Conservation (phyloP, 2,329 filamentous ascomycete genomes). For the Graphiopsis chlorocephala region DNA sequence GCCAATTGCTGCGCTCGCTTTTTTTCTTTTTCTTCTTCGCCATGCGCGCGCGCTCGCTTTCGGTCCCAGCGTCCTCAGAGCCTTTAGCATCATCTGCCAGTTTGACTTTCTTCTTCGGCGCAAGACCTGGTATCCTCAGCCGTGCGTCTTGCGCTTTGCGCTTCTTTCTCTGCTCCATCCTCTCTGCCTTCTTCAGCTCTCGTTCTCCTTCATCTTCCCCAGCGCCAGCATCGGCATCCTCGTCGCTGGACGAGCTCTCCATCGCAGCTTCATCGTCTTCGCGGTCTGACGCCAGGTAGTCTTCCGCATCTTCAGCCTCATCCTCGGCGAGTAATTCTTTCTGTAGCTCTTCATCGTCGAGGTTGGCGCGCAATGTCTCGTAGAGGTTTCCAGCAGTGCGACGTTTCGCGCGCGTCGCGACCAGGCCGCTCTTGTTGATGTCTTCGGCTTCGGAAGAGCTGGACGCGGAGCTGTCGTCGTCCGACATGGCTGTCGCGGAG, state of each 20-base stretch:
- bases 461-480: conserved; percentile 11
- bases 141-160: conserved; percentile 76
- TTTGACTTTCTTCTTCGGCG: conserved; percentile 65
- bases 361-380: conserved; percentile 68
- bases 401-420: conserved; percentile 70
- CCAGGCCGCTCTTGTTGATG: conserved; percentile 51
- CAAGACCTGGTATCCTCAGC: conserved; percentile 49
- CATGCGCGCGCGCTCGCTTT: background rate
- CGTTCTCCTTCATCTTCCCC: conserved; percentile 84
- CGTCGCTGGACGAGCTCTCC: conserved; percentile 80
- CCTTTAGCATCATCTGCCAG: conserved; percentile 38
- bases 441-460: conserved; percentile 24
- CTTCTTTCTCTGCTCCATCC: conserved; percentile 71
- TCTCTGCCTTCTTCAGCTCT: conserved; percentile 75
- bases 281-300: conserved; percentile 40
- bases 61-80: conserved; percentile 23
- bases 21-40: conserved; percentile 67
- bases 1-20: conserved; percentile 68
- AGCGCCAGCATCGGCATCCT: conserved; percentile 55
- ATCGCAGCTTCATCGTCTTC: conserved; percentile 67
- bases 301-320: conserved; percentile 46
- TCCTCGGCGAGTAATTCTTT: conserved; percentile 48
- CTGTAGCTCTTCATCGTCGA: conserved; percentile 42
- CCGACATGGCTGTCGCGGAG: conserved; percentile 5
- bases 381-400: conserved; percentile 83